These are phyloP conservation scores for Tolypocladium paradoxum DNA, from an alignment of 2,329 filamentous ascomycete species.

Conservation along the genomic window DNA sequence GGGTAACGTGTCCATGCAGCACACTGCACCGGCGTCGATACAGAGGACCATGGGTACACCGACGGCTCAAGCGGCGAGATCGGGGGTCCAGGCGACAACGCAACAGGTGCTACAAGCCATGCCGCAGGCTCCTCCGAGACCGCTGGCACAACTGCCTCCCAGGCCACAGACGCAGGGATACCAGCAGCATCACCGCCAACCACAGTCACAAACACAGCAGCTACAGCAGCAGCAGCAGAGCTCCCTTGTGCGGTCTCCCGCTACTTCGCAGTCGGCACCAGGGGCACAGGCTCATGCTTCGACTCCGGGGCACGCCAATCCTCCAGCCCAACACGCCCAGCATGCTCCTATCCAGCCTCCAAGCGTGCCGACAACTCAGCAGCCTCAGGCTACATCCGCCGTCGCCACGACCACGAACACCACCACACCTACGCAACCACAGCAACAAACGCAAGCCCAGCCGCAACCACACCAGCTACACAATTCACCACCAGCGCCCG, in stretches of 20 bases:
- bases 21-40: slow-evolving; percentile 3
- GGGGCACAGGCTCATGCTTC: slow-evolving; percentile 3
- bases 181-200: slow-evolving; percentile 8
- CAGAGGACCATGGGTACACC: slow-evolving; percentile 5
- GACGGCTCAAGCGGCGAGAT: slow-evolving; percentile 13
- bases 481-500: not conserved
- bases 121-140: slow-evolving; percentile 14
- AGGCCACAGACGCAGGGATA: slow-evolving; percentile 16
- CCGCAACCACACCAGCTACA: slow-evolving; percentile 4
- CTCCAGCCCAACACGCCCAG: not conserved
- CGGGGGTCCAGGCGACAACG: slow-evolving; percentile 15
- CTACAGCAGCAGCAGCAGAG: slow-evolving; percentile 9
- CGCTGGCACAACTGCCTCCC: slow-evolving; percentile 17
- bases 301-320: not conserved
- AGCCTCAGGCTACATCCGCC: not conserved
- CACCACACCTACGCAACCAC: not conserved
- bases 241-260: not conserved
- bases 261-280: not conserved
- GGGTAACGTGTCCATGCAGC: slow-evolving; percentile 4
- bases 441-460: slow-evolving; percentile 7
- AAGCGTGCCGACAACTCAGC: not conserved
- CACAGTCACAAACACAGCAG: slow-evolving; percentile 11
- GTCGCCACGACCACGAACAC: not conserved
- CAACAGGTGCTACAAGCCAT: slow-evolving; percentile 20
- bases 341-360: not conserved